Evolutionary conservation across 2,329 filamentous ascomycete genomes (phyloP), one percentile per base, ranked within the genome.

Genomic region (Ophiostoma sp.): DNA sequence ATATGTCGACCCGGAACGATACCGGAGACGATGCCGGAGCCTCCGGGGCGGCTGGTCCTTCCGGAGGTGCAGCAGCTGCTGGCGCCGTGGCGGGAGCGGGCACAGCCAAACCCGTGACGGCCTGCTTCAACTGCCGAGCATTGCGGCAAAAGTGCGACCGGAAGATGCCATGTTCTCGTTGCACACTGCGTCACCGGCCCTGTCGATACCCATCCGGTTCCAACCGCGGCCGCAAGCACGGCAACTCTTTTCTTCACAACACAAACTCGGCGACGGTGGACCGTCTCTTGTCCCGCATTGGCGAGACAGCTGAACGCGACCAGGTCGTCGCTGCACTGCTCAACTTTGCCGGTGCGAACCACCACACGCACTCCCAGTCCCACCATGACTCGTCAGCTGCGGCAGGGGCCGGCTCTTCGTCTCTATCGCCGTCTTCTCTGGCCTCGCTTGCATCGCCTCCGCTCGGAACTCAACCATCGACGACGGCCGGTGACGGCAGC

Each of bases 261-360:
- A 77, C 76, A 52, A 75, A 77, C 36, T 77, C 76, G 8, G 74
- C 74, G 48, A 77, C 76, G 0, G 75, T 78, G 11, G 77, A 78
- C 57, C 77, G 78, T 71, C 77, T 79, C 6, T 71, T 79, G 4
- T 75, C 75, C 2, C 76, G 76, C 6, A 77, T 78, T 25, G 76
- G 75, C 52, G 76, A 78, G 69, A 77, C 77, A 2, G 72, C 76
- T 19, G 73, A 77, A 31, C 74, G 76, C 12, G 77, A 78, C 57
- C 75, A 79, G 59, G 75, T 76, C 7, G 75, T 76, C 11, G 75
- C 75, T 12, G 75, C 75, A 1, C 73, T 76, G 55, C 74, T 76
- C 59, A 74, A 75, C 50, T 76, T 75, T 71, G 75, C 74, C 55
- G 74, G 74, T 3, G 74, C 72, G 68, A 74, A 72, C 52, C 64